Conservation (phyloP, 345 rosid genomes). For the Corymbia maculata region DNA sequence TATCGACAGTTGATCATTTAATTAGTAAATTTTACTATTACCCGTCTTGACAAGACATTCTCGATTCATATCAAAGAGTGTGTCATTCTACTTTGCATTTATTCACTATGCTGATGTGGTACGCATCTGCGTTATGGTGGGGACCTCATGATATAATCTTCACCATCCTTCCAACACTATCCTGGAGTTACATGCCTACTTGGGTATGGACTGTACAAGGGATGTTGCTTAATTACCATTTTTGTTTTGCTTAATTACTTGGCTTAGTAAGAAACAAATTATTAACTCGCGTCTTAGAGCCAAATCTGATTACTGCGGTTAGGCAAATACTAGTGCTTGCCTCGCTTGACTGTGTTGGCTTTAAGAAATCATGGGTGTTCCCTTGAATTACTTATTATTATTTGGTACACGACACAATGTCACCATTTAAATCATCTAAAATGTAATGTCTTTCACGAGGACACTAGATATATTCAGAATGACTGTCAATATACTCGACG, state of each 20-base stretch:
- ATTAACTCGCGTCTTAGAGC: background rate
- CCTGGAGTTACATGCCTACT: background rate
- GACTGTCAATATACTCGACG: background rate
- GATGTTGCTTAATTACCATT: background rate
- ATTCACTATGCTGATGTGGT: background rate
- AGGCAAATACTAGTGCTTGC: accelerated
- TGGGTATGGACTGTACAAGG: accelerated
- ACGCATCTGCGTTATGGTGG: accelerated
- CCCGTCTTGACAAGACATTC: accelerated
- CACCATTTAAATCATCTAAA: background rate
- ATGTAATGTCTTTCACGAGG: background rate
- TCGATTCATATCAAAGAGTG: background rate
- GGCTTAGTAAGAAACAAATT: background rate
- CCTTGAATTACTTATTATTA: background rate
- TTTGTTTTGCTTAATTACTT: background rate
- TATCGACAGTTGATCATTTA: background rate
- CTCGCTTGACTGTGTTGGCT: background rate
- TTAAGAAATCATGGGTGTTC: background rate
- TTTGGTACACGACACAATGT: background rate
- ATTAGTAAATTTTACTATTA: background rate
- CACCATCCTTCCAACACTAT: background rate
- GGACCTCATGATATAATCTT: background rate
- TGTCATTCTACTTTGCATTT: accelerated
- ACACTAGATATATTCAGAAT: background rate
- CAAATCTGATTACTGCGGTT: background rate